Percentiles rank a stretch among this genome's conserved stretches.
phyloP scores from a whole-genome alignment of 305 asterid genomes.

The Ilex paraguariensis region DNA sequence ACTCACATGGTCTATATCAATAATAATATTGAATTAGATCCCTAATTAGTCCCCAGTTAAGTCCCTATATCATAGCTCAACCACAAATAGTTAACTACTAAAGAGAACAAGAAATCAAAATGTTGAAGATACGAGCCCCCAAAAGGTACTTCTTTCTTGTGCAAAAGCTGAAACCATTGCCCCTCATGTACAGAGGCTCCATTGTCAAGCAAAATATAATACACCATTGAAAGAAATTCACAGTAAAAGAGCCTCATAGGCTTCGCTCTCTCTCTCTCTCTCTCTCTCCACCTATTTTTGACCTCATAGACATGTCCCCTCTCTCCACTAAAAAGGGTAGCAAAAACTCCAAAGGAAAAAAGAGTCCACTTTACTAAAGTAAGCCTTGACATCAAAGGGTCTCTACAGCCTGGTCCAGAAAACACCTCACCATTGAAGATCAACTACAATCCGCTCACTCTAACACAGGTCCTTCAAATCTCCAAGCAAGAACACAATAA shows the following conservation, averaged over 20 bases:
- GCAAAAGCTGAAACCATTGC: too few relatives aligned
- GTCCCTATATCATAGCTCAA: too few relatives aligned
- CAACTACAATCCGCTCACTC: neutral
- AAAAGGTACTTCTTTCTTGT: too few relatives aligned
- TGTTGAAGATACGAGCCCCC: too few relatives aligned
- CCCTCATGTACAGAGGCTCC: slow-evolving; percentile 7
- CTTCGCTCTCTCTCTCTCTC: neutral
- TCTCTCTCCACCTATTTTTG: neutral
- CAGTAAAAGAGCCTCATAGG: neutral
- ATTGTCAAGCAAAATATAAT: neutral
- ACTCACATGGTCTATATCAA: too few relatives aligned
- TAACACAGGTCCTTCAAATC: neutral
- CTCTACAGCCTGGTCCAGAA: neutral
- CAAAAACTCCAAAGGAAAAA: neutral
- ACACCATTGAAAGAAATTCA: neutral
- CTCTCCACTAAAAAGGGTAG: slow-evolving; percentile 6
- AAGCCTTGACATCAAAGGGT: neutral
- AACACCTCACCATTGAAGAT: neutral
- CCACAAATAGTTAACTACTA: too few relatives aligned
- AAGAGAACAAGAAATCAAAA: too few relatives aligned
- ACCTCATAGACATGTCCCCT: neutral
- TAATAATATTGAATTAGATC: too few relatives aligned
- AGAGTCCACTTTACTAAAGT: neutral
- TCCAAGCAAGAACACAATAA: slow-evolving; percentile 4
- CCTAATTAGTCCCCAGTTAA: too few relatives aligned